Conservation (phyloP, 768 basidiomycete genomes). For the Tricholoma saponaceum region DNA sequence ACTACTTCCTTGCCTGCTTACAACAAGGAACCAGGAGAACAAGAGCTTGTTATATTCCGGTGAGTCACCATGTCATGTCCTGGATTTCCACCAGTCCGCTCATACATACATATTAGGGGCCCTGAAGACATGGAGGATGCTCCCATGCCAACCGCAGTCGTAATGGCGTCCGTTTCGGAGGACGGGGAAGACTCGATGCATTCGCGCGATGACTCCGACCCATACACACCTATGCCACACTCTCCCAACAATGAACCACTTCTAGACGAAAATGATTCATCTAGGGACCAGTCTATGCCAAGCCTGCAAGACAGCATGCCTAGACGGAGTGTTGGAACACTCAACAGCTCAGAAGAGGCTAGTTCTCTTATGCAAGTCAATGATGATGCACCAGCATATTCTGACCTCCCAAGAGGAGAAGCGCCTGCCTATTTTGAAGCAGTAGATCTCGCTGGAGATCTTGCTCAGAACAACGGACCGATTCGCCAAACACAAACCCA, state of each 20-base stretch:
- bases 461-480: not conserved
- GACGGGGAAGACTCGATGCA: constrained; percentile 29
- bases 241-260: constrained; percentile 40
- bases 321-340: constrained; percentile 26
- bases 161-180: constrained; percentile 35
- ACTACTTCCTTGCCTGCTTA: constrained; percentile 75
- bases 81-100: not conserved
- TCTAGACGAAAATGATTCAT: constrained; percentile 28
- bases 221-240: constrained; percentile 35
- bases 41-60: constrained; percentile 70
- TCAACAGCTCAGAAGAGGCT: constrained; percentile 25
- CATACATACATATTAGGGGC: constrained; percentile 31
- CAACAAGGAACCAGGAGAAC: constrained; percentile 80
- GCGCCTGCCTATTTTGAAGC: constrained; percentile 70
- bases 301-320: constrained; percentile 15
- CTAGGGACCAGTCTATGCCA: constrained; percentile 20
- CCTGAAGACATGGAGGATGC: constrained; percentile 53
- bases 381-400: constrained; percentile 16
- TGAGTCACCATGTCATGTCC: constrained; percentile 15
- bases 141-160: constrained; percentile 36
- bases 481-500: constrained; percentile 9
- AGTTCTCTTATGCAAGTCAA: constrained; percentile 23
- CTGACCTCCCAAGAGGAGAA: constrained; percentile 41
- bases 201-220: constrained; percentile 24
- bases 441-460: constrained; percentile 18